Base-by-base conservation (phyloP, 164 flowering plant species). In the Vitis rupestris region DNA sequence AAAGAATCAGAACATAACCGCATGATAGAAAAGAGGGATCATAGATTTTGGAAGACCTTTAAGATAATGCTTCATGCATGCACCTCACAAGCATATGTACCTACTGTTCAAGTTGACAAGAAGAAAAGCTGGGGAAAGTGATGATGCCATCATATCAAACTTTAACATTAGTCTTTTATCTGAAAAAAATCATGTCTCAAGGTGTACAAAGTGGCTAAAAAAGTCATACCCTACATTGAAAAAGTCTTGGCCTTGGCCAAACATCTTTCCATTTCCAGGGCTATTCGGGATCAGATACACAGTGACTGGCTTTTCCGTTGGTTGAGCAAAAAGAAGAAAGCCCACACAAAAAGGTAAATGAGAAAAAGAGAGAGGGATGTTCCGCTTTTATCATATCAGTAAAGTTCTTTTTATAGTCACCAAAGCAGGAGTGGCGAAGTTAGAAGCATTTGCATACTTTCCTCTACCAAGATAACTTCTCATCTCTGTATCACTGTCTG, bases 331-430 rank as follows among this genome's bases (percentile, higher is more conserved):
- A 37, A 30, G 14, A 67, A 50, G 13, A 66, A 3, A 57, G 16
- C 14, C 29, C 29, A 12, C 19, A 10, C 27, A 17, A 59, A 15
- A 50, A 60, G 44, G 44, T 37, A 37, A 37, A 37, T 4, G 44
- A 37, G 7, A 31, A 31, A 31, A 31, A 37, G 44, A 37, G 44
- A 6, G 4, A 37, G 5, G n/a, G 58, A 59, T 60, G 64, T 55
- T 59, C 71, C 58, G 51, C 71, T 68, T 68, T 66, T 50, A 37
- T 19, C 61, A 56, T 47, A 37, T 15, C 4, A 31, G 59, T 50
- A 59, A 50, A 27, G 29, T 29, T 27, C 6, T 9, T 9, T n/a
- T 27, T 56, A 47, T 48, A 44, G 30, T 50, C n/a, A 44, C 27
- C 27, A 3, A 17, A 9, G 48, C 59, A 4, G 16, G 10, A 2